Evolutionary conservation across 2,329 filamentous ascomycete genomes (phyloP), one percentile per base, ranked within the genome.

Genomic region (Botryotinia calthae): DNA sequence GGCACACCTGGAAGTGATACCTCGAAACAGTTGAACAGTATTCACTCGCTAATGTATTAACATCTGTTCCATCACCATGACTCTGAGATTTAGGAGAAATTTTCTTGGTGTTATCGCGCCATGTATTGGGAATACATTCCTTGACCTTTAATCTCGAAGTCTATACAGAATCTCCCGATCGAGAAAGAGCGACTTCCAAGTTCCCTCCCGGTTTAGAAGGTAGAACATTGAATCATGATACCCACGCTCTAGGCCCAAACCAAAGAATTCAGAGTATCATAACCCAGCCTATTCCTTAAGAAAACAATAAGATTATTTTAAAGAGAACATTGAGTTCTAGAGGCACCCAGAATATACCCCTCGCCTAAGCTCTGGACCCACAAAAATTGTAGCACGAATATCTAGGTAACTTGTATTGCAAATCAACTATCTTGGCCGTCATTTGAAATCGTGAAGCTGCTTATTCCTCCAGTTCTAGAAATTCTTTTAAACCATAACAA

Each of bases 241-340:
- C 0, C 0, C 0, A 54, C 12, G 2, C 25, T n/a, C 7, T n/a
- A 16, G n/a, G 2, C 25, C 5, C 14, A 14, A 51, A 5, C 25
- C 22, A n/a, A n/a, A 51, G 12, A 14, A 5, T 14, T 10, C 14
- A 14, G 0, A 51, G 10, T 14, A 51, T 12, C 4, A 54, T 10
- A 51, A 14, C 12, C 48, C 25, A 14, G 2, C 1, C n/a, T 54
- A 5, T 7, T 7, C 25, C 48, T n/a, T n/a, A n/a, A n/a, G n/a
- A 12, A 12, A 51, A 14, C 5, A n/a, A 54, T 2, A n/a, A 54
- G 12, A 51, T 6, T 7, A n/a, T 1, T 7, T 25, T 20, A n/a
- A 51, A 25, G 12, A 6, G 0, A 54, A 54, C 25, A 54, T 20
- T 16, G 2, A 54, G 4, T 14, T 3, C 6, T 4, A n/a, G 0